Evolutionary conservation across 176 grass and related monocot species (phyloP), one percentile per base, ranked within the genome.

Genomic region (Carex parvula): DNA sequence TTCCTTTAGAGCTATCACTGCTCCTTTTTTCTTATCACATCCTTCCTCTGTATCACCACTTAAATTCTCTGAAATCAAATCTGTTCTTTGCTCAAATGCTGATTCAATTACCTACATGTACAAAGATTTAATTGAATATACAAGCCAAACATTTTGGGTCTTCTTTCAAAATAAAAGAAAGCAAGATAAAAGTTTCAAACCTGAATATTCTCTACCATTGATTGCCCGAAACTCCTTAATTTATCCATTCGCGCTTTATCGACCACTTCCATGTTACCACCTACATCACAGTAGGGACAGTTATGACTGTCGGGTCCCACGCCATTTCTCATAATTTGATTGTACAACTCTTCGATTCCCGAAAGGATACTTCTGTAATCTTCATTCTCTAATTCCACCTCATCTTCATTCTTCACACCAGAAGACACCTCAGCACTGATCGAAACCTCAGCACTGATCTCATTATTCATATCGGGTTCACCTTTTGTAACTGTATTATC

Each of bases 201-300:
- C 93, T 99, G 91, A 84, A 99, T 90, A 88, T 99, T 95, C 72
- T 92, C 93, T 81, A 88, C 79, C 91, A 99, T 95, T 35, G 93
- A 93, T 64, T 95, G 88, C 9, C 93, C 96, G 17, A 99, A 48
- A 72, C 46, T 86, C 84, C 87, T 99, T 81, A 95, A 89, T 86
- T 88, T 89, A 82, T 41, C 73, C 2, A 83, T 65, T 53, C 93
- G 83, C 32, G 91, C 87, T 66, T 88, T 89, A 87, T 93, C 89
- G 48, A 71, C 70, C 67, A 68, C 78, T 84, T 92, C 86, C 24
- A 83, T 54, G 26, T 83, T 67, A 83, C 39, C 59, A 15, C 73
- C 73, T 54, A 77, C 24, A 50, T 77, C 73, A 55, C 48, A 77
- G 21, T 77, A 32, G 41, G 73, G 21, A 15, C 73, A 77, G 68